These are phyloP conservation scores for Aspergillus conjunctus DNA, from an alignment of 495 filamentous ascomycete species.

Conservation along the genomic window DNA sequence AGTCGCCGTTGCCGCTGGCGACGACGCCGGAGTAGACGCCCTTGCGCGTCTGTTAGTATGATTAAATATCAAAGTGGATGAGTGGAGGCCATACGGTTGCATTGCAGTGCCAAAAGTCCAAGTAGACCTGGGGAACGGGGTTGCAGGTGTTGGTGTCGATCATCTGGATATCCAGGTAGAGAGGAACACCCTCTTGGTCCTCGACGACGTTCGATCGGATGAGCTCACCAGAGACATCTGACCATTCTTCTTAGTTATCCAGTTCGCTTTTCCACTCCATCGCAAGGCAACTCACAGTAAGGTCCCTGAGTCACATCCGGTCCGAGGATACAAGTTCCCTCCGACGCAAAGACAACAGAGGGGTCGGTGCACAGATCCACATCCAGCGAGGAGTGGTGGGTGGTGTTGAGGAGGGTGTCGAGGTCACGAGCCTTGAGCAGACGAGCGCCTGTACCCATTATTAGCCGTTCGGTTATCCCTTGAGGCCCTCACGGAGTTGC, in stretches of 20 bases:
- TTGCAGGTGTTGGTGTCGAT: constrained; percentile 61
- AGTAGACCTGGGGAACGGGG: constrained; percentile 54
- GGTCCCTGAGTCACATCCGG: constrained; percentile 59
- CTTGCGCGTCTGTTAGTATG: constrained; percentile 19
- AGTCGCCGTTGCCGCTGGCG: constrained; percentile 55
- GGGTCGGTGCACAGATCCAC: constrained; percentile 52
- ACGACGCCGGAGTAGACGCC: constrained; percentile 62
- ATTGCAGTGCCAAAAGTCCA: constrained; percentile 65
- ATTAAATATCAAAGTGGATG: constrained; percentile 13
- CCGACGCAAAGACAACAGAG: constrained; percentile 52
- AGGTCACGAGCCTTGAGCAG: constrained; percentile 23
- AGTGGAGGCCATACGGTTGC: constrained; percentile 30
- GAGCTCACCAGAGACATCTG: constrained; percentile 51
- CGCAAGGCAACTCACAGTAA: constrained; percentile 37
- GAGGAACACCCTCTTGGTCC: constrained; percentile 53
- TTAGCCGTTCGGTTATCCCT: constrained; percentile 23
- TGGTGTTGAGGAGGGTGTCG: too few species aligned
- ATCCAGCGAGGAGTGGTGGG: constrained; percentile 28
- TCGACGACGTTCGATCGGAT: constrained; percentile 60
- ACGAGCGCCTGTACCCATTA: constrained; percentile 35
- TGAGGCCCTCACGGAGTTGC: not conserved
- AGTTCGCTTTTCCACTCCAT: not conserved
- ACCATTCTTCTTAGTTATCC: not conserved
- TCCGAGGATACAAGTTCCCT: constrained; percentile 56
- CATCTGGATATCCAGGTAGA: constrained; percentile 63